These are phyloP conservation scores for Luffa acutangula DNA, from an alignment of 306 rosid genomes.

Conservation along the genomic window DNA sequence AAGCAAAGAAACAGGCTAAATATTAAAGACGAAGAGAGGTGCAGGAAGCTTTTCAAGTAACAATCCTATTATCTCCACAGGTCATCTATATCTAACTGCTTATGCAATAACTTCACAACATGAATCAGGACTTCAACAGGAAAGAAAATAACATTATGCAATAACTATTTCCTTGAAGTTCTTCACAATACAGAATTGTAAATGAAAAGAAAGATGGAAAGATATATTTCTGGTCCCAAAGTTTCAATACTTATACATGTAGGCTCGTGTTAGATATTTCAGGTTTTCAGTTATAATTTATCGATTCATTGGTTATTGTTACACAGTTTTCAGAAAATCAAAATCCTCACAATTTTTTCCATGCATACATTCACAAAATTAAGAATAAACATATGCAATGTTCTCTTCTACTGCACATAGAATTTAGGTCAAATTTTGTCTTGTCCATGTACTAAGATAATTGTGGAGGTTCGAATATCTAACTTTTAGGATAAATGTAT, in stretches of 20 bases:
- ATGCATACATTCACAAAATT: not conserved
- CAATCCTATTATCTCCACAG: not conserved
- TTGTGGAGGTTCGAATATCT: no score
- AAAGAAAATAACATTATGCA: not conserved
- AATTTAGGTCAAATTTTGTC: not conserved
- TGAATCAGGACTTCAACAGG: not conserved
- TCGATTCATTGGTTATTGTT: not conserved
- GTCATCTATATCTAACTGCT: not conserved
- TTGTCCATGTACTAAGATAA: not conserved
- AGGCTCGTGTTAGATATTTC: not conserved
- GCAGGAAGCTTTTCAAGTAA: not conserved
- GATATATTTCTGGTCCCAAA: not conserved
- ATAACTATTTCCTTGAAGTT: not conserved
- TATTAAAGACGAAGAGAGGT: not conserved
- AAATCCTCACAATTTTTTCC: not conserved
- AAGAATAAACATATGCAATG: not conserved
- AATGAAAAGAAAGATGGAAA: not conserved
- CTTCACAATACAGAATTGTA: not conserved
- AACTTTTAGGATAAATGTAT: no score
- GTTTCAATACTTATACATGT: not conserved
- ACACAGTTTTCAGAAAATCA: not conserved
- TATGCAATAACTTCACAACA: not conserved
- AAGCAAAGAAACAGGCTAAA: not conserved
- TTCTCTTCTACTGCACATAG: not conserved
- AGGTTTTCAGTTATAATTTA: not conserved